Evolutionary conservation across 345 rosid genomes (phyloP).

Genomic region (Hirschfeldia incana): DNA sequence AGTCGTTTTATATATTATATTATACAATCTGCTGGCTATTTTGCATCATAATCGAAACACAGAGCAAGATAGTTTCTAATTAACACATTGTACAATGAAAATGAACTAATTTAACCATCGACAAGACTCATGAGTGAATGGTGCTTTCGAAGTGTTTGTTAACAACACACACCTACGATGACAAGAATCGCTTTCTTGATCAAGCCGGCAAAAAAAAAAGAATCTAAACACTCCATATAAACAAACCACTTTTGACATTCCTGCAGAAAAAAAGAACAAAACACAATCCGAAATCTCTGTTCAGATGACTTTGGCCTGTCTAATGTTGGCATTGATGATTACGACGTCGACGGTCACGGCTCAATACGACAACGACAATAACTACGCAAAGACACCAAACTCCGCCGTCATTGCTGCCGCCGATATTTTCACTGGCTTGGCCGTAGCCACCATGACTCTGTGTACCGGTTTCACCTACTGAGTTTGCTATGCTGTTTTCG

Average conservation of each 20-base stretch:
- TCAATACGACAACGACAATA: conserved; percentile 7
- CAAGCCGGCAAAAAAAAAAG: background rate
- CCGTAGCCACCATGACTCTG: conserved; percentile 6
- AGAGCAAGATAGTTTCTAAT: background rate
- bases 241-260: background rate
- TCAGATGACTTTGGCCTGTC: conserved; percentile 16
- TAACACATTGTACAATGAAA: too few species aligned
- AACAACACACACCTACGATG: too few species aligned
- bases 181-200: background rate
- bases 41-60: background rate
- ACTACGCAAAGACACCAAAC: conserved; percentile 1
- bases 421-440: background rate
- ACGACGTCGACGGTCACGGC: conserved; percentile 4
- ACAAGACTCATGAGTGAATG: too few species aligned
- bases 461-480: conserved; percentile 19
- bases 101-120: too few species aligned
- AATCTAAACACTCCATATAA: background rate
- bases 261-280: background rate
- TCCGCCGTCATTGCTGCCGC: conserved; percentile 3
- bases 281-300: background rate
- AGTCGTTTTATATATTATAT: background rate
- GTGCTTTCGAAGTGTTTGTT: too few species aligned
- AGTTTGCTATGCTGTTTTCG: background rate
- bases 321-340: conserved; percentile 18
- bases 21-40: background rate